These are phyloP conservation scores for Elongisporangium undulatum DNA, from an alignment of 352 stramenopile species.

Conservation along the genomic window DNA sequence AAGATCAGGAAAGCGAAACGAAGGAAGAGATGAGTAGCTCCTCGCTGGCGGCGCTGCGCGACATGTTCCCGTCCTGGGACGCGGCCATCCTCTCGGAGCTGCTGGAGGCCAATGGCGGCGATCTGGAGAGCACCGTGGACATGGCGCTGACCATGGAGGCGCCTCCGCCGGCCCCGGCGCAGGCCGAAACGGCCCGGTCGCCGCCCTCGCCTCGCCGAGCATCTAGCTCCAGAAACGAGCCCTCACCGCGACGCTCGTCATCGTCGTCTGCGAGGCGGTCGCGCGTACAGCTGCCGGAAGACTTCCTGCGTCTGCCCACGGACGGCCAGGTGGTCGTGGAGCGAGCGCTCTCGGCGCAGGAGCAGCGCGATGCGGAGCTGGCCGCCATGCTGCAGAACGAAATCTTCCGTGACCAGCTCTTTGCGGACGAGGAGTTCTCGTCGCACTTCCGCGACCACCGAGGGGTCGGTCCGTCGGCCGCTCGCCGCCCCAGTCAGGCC, in stretches of 20 bases:
- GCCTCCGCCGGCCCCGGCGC: conserved; percentile 2
- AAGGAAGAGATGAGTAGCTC: conserved; percentile 3
- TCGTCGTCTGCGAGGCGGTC: conserved; percentile 10
- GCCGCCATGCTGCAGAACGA: conserved; percentile 83
- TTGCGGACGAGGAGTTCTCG: conserved; percentile 70
- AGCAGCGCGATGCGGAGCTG: conserved; percentile 62
- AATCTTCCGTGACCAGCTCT: conserved; percentile 73
- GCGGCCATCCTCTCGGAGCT: conserved; percentile 47
- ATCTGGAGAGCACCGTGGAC: conserved; percentile 75
- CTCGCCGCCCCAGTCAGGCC: conserved; percentile 5
- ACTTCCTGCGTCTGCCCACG: conserved; percentile 64
- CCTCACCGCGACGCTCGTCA: conserved; percentile 9
- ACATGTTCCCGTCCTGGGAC: conserved; percentile 81
- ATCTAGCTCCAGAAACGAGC: conserved; percentile 5
- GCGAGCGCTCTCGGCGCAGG: conserved; percentile 48
- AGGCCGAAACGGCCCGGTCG: background rate
- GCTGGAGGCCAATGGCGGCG: conserved; percentile 57
- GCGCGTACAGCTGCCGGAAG: conserved; percentile 48
- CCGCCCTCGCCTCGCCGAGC: conserved; percentile 13
- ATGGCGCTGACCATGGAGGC: conserved; percentile 67
- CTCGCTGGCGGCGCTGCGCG: conserved; percentile 50
- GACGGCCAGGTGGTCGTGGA: conserved; percentile 10
- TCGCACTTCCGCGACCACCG: conserved; percentile 49
- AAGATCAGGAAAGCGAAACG: conserved; percentile 3
- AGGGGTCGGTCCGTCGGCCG: background rate